Conservation (phyloP, 768 basidiomycete genomes). For the Trametes maxima region DNA sequence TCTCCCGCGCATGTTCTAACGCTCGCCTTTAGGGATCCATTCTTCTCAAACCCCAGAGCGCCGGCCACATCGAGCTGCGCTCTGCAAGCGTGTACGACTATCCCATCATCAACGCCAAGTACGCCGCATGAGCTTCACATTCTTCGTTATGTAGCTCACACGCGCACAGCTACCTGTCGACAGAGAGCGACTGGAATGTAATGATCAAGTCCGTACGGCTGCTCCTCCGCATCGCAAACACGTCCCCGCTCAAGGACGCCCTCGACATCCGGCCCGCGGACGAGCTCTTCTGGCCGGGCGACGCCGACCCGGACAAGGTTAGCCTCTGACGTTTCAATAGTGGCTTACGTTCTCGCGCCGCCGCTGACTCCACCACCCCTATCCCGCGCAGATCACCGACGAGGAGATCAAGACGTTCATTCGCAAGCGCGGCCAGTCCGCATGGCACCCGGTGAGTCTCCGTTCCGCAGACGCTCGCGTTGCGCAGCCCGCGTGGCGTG, state of each 20-base stretch:
- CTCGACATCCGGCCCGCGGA: conserved; percentile 1
- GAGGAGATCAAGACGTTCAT: conserved; percentile 11
- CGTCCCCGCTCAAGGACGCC: conserved; percentile 11
- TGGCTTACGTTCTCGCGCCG: neutral
- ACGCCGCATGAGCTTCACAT: neutral
- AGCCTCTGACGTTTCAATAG: neutral
- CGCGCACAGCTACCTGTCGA: conserved; percentile 16
- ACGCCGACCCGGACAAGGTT: conserved; percentile 20
- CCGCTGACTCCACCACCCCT: neutral
- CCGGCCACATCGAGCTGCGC: conserved; percentile 24
- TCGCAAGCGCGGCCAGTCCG: neutral
- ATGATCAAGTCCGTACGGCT: conserved; percentile 11
- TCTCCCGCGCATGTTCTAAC: neutral
- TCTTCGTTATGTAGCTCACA: neutral
- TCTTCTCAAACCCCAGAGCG: conserved; percentile 17
- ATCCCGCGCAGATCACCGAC: conserved; percentile 2
- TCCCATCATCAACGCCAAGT: conserved; percentile 31
- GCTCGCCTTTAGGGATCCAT: neutral
- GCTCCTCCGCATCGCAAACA: conserved; percentile 3
- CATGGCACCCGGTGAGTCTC: conserved; percentile 27
- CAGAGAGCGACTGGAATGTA: conserved; percentile 16
- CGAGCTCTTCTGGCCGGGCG: conserved; percentile 19
- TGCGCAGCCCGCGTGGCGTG: neutral
- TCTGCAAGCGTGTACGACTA: conserved; percentile 27
- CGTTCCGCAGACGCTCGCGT: neutral